Evolutionary conservation across 2,329 filamentous ascomycete genomes (phyloP).

Genomic region (Celoporthe dispersa): DNA sequence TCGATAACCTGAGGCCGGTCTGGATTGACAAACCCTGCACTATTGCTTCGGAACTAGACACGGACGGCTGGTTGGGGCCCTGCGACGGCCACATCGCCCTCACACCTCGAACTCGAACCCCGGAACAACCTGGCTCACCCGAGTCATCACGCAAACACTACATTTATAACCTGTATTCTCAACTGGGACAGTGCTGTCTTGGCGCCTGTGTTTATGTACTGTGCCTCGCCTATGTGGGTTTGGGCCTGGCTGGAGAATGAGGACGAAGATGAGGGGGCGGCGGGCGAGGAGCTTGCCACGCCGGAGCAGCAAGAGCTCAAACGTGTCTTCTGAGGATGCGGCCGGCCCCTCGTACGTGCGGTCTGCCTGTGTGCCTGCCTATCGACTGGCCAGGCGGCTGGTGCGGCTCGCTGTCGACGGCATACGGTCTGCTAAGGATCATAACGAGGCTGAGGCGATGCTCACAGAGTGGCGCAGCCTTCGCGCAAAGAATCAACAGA

Average conservation of each 20-base stretch:
- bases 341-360: conserved; percentile 34
- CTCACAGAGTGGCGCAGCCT: neutral
- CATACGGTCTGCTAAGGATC: neutral
- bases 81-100: conserved; percentile 8
- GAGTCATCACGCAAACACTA: conserved; percentile 9
- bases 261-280: conserved; percentile 30
- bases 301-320: conserved; percentile 34
- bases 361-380: conserved; percentile 35
- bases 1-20: neutral
- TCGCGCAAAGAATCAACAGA: no score
- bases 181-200: conserved; percentile 42
- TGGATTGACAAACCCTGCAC: neutral
- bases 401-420: conserved; percentile 22
- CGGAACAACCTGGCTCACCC: conserved; percentile 38
- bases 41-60: neutral
- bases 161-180: conserved; percentile 32
- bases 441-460: neutral
- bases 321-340: conserved; percentile 34
- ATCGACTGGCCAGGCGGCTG: conserved; percentile 32
- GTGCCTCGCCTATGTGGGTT: conserved; percentile 38
- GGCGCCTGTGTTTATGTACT: conserved; percentile 39
- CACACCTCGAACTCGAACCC: conserved; percentile 36
- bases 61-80: neutral
- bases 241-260: conserved; percentile 36
- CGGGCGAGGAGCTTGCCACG: conserved; percentile 25